phyloP scores from a whole-genome alignment of 2,329 filamentous ascomycete species.

The Xylariaceae sp. region DNA sequence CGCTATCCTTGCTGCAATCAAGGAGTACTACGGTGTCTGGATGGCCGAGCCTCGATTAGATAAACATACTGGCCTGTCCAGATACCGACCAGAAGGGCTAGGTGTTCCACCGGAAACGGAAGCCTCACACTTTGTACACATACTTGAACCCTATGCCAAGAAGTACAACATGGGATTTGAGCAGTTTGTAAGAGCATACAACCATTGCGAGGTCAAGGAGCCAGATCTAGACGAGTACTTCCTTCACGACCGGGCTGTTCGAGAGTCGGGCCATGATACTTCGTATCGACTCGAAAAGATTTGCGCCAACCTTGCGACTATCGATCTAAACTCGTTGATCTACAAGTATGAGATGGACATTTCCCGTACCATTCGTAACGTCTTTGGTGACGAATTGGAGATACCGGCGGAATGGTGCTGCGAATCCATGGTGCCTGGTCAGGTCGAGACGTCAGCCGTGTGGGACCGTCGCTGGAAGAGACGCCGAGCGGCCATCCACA shows the following conservation, averaged over 20 bases:
- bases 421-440: slow-evolving; percentile 65
- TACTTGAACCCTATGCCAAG: slow-evolving; percentile 78
- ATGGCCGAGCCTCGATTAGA: slow-evolving; percentile 77
- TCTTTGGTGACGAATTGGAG: slow-evolving; percentile 81
- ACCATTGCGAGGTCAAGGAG: slow-evolving; percentile 73
- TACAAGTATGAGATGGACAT: slow-evolving; percentile 99
- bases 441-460: slow-evolving; percentile 77
- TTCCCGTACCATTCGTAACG: slow-evolving; percentile 77
- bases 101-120: slow-evolving; percentile 94
- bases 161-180: slow-evolving; percentile 82
- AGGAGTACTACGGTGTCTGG: slow-evolving; percentile 94
- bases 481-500: slow-evolving; percentile 84
- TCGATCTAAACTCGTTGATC: slow-evolving; percentile 90
- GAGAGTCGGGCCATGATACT: slow-evolving; percentile 96
- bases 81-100: slow-evolving; percentile 80
- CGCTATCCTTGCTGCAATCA: slow-evolving; percentile 88
- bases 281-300: slow-evolving; percentile 89
- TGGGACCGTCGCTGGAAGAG: slow-evolving; percentile 90
- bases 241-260: slow-evolving; percentile 90
- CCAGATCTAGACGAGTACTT: slow-evolving; percentile 95
- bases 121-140: slow-evolving; percentile 80
- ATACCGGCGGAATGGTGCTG: slow-evolving; percentile 83
- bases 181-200: slow-evolving; percentile 89
- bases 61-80: slow-evolving; percentile 74
- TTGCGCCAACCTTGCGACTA: slow-evolving; percentile 85